Percentiles rank a stretch among this genome's conserved stretches.
These are phyloP conservation scores for Phaeosphaeria sp. DNA, from an alignment of 2,329 filamentous ascomycete genomes.

Conservation along the genomic window DNA sequence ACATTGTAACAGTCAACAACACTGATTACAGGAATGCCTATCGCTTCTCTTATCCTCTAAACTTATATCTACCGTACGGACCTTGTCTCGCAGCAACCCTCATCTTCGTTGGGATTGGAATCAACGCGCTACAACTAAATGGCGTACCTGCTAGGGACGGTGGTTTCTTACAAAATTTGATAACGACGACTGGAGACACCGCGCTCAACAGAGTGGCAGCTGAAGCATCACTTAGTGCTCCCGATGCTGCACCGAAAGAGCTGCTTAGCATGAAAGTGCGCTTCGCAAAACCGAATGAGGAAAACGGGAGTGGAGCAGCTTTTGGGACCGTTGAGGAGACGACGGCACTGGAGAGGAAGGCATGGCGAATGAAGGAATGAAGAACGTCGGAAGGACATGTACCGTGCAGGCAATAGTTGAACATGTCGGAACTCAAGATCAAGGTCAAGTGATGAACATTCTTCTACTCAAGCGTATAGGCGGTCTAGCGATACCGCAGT, in stretches of 20 bases:
- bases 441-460: too few relatives aligned
- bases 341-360: neutral
- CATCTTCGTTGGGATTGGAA: slow-evolving; percentile 4
- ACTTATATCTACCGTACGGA: slow-evolving; percentile 13
- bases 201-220: slow-evolving; percentile 9
- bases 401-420: too few relatives aligned
- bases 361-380: neutral
- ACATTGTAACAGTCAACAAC: slow-evolving; percentile 1
- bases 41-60: slow-evolving; percentile 5
- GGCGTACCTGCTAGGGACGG: slow-evolving; percentile 9
- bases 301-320: neutral
- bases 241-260: slow-evolving; percentile 2
- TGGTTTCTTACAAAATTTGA: slow-evolving; percentile 20
- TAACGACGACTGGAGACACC: slow-evolving; percentile 11
- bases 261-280: slow-evolving; percentile 6
- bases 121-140: slow-evolving; percentile 9
- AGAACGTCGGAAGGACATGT: too few relatives aligned
- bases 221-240: neutral
- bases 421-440: too few relatives aligned
- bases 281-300: slow-evolving; percentile 8
- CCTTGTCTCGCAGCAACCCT: slow-evolving; percentile 1
- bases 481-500: too few relatives aligned
- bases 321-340: slow-evolving; percentile 16
- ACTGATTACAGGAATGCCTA: slow-evolving; percentile 11
- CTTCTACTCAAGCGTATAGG: too few relatives aligned